A percentile compares a stretch with the other conserved stretches of the same genome.
phyloP scores from a whole-genome alignment of 1,284 basidiomycete genomes.

The Pseudozyma hubeiensis region DNA sequence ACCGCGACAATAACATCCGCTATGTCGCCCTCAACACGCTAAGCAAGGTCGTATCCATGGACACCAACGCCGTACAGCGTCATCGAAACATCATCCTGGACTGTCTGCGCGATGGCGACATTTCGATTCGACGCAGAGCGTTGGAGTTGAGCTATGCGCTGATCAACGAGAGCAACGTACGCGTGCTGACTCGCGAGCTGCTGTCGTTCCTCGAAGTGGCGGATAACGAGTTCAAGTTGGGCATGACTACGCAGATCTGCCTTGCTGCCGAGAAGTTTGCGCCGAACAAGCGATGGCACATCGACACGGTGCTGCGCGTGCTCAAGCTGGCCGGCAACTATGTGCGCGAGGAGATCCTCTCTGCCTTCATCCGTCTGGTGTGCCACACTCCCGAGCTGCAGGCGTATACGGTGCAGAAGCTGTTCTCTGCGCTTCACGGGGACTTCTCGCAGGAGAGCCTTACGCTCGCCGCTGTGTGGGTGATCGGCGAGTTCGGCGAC shows the following conservation, averaged over 20 bases:
- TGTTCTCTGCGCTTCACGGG: conserved; percentile 85
- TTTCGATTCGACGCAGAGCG: conserved; percentile 95
- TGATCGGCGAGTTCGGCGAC: conserved; percentile 96
- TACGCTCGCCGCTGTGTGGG: conserved; percentile 92
- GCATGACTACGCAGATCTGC: conserved; percentile 97
- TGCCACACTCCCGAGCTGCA: conserved; percentile 97
- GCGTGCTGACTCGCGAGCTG: conserved; percentile 89
- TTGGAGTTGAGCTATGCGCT: conserved; percentile 97
- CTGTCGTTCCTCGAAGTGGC: conserved; percentile 97
- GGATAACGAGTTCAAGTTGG: conserved; percentile 98
- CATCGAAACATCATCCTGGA: conserved; percentile 98
- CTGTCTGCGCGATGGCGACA: conserved; percentile 97
- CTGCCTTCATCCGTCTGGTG: conserved; percentile 93
- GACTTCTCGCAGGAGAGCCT: conserved; percentile 97
- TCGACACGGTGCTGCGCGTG: conserved; percentile 93
- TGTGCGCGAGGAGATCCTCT: conserved; percentile 94
- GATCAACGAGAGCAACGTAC: conserved; percentile 94
- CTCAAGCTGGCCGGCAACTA: conserved; percentile 98
- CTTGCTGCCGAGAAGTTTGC: conserved; percentile 95
- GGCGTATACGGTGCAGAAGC: conserved; percentile 91
- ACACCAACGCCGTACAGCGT: conserved; percentile 97
- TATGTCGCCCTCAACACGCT: conserved; percentile 98
- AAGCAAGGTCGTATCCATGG: conserved; percentile 97
- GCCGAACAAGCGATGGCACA: conserved; percentile 98
- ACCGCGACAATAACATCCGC: conserved; percentile 97